These are phyloP conservation scores for Geranomyces variabilis DNA, from an alignment of 192 early-diverging fungal genomes.

Conservation along the genomic window DNA sequence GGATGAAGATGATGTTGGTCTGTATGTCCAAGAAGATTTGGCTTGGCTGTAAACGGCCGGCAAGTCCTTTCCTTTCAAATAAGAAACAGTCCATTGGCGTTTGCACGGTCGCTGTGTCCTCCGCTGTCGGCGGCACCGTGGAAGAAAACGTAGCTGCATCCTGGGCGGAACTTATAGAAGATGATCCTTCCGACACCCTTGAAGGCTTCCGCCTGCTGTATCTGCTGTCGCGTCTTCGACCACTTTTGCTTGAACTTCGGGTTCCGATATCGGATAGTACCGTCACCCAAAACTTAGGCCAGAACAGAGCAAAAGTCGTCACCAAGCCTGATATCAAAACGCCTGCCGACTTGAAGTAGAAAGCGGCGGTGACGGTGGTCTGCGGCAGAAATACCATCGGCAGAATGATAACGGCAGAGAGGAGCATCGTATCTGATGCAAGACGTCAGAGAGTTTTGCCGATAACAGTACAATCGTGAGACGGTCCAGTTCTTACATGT, in stretches of 20 bases:
- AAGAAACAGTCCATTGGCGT: background rate
- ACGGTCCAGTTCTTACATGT: slow-evolving; percentile 9
- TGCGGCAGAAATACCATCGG: slow-evolving; percentile 25
- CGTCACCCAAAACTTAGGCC: slow-evolving; percentile 15
- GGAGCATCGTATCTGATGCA: slow-evolving; percentile 12
- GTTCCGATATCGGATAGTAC: background rate
- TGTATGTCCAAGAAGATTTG: slow-evolving; percentile 1
- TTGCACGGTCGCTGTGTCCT: slow-evolving; percentile 6
- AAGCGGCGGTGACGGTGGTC: background rate
- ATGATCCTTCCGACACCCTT: too few relatives aligned
- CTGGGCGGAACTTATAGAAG: background rate
- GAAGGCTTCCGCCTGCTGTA: background rate
- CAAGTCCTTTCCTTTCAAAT: background rate
- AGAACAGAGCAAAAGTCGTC: slow-evolving; percentile 24
- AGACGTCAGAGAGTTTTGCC: background rate
- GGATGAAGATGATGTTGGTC: slow-evolving; percentile 2
- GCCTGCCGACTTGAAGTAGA: slow-evolving; percentile 26
- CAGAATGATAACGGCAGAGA: slow-evolving; percentile 13
- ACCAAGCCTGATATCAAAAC: slow-evolving; percentile 17
- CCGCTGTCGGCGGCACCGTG: background rate
- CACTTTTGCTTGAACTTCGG: background rate
- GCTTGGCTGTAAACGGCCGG: background rate
- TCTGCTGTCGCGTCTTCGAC: background rate
- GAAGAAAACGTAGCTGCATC: background rate
- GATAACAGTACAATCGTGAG: too few relatives aligned